Evolutionary conservation across 2,329 filamentous ascomycete species (phyloP).

Genomic region (Trichoderma polysporum): DNA sequence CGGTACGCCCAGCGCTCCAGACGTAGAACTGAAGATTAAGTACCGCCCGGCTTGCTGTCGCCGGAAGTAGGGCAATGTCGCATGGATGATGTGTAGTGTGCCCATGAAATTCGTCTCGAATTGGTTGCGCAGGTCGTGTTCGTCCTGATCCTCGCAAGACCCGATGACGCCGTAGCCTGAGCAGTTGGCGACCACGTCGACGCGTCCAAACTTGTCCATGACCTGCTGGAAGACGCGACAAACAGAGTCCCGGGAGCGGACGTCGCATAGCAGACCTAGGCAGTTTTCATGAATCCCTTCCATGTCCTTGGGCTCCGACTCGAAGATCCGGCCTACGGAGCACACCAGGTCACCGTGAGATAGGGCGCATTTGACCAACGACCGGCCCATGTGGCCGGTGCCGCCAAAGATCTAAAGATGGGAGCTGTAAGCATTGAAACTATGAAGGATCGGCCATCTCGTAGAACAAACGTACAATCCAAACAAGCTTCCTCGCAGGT

Average conservation of each 20-base stretch:
- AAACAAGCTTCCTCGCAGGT: conserved; percentile 74
- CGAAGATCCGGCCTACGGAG: conserved; percentile 79
- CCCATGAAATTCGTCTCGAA: conserved; percentile 99
- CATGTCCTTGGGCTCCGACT: conserved; percentile 73
- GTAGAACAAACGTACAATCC: conserved; percentile 65
- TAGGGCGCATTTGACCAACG: conserved; percentile 79
- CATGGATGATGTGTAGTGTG: conserved; percentile 87
- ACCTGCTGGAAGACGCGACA: conserved; percentile 67
- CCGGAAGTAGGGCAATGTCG: conserved; percentile 84
- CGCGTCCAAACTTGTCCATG: conserved; percentile 71
- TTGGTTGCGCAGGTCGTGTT: conserved; percentile 90
- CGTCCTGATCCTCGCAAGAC: conserved; percentile 94
- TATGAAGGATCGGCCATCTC: no score
- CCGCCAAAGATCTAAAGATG: conserved; percentile 78
- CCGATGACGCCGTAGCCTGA: conserved; percentile 95
- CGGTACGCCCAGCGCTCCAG: conserved; percentile 88
- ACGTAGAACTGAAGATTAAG: conserved; percentile 91
- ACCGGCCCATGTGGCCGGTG: conserved; percentile 95
- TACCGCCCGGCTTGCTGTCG: conserved; percentile 75
- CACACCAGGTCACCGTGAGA: conserved; percentile 79
- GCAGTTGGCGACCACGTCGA: conserved; percentile 91
- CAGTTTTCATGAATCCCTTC: conserved; percentile 69
- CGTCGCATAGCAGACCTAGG: conserved; percentile 83
- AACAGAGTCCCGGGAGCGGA: conserved; percentile 78
- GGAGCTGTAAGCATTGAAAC: conserved; percentile 4